These are phyloP conservation scores for Bombardia bombarda DNA, from an alignment of 495 filamentous ascomycete genomes.

Conservation along the genomic window DNA sequence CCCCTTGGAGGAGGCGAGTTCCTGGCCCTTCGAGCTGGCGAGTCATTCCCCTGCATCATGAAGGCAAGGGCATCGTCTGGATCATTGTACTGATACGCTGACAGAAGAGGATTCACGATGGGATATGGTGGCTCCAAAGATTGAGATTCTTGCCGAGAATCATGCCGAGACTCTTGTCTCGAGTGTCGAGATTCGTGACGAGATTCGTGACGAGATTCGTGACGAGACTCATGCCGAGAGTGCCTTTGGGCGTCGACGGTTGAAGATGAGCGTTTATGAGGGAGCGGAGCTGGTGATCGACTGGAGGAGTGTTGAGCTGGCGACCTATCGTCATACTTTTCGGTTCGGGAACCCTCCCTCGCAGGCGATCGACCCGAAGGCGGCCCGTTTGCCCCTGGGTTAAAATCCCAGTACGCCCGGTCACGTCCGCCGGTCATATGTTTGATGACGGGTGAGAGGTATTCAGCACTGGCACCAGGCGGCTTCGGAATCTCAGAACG, in stretches of 20 bases:
- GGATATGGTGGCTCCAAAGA: too few relatives aligned
- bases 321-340: conserved; percentile 12
- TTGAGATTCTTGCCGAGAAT: too few relatives aligned
- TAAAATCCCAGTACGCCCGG: conserved; percentile 29
- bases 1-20: conserved; percentile 13
- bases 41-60: conserved; percentile 17
- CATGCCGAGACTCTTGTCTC: too few relatives aligned
- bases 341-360: conserved; percentile 8
- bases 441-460: conserved; percentile 26
- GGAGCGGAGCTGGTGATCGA: conserved; percentile 3
- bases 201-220: too few relatives aligned
- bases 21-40: conserved; percentile 1
- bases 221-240: too few relatives aligned
- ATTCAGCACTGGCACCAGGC: conserved; percentile 19
- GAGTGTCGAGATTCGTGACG: too few relatives aligned
- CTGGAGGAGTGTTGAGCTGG: conserved; percentile 1
- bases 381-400: conserved; percentile 1
- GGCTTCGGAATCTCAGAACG: conserved; percentile 7
- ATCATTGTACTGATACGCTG: conserved; percentile 3
- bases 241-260: too few relatives aligned
- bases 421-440: conserved; percentile 28
- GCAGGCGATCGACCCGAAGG: conserved; percentile 9
- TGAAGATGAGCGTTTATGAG: conserved; percentile 13
- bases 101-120: conserved; percentile 3
- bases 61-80: conserved; percentile 18